Percentiles rank a stretch among this genome's conserved stretches.
These are phyloP conservation scores for Penicillium subrubescens DNA, from an alignment of 495 filamentous ascomycete genomes.

Conservation along the genomic window DNA sequence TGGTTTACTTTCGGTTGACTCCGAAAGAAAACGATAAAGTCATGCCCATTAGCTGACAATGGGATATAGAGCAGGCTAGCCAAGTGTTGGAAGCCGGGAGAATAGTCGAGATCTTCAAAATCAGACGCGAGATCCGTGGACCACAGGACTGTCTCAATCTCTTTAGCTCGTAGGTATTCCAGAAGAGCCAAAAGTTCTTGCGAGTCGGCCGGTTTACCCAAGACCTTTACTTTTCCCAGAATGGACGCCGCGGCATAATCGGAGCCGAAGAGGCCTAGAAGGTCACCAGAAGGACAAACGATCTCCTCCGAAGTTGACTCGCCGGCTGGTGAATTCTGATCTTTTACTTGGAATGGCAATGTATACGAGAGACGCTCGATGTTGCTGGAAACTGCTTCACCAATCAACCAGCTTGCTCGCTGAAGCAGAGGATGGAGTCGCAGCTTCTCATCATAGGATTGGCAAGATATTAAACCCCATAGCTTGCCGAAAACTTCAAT, in stretches of 20 bases:
- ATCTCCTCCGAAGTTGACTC: neutral
- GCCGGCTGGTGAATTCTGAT: neutral
- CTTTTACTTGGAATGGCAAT: conserved; percentile 60
- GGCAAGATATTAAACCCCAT: conserved; percentile 85
- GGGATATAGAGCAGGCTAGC: conserved; percentile 80
- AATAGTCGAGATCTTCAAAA: conserved; percentile 78
- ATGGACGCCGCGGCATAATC: conserved; percentile 83
- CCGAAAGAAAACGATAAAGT: conserved; percentile 88
- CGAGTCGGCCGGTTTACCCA: conserved; percentile 71
- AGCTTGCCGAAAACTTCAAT: conserved; percentile 81
- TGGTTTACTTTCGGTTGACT: conserved; percentile 12
- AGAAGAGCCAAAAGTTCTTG: conserved; percentile 80
- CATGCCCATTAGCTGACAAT: conserved; percentile 66
- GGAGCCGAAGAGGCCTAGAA: conserved; percentile 45
- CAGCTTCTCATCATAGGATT: conserved; percentile 76
- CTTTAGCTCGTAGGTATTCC: conserved; percentile 75
- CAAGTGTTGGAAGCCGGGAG: conserved; percentile 73
- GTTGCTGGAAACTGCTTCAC: conserved; percentile 78
- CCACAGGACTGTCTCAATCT: conserved; percentile 68
- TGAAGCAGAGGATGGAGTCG: conserved; percentile 81
- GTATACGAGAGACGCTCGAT: conserved; percentile 86
- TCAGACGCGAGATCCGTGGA: conserved; percentile 72
- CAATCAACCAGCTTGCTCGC: conserved; percentile 80
- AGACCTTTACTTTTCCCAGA: conserved; percentile 77
- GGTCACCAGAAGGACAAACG: conserved; percentile 16